phyloP scores from a whole-genome alignment of 257 asterid species.

The Capsicum pubescens region DNA sequence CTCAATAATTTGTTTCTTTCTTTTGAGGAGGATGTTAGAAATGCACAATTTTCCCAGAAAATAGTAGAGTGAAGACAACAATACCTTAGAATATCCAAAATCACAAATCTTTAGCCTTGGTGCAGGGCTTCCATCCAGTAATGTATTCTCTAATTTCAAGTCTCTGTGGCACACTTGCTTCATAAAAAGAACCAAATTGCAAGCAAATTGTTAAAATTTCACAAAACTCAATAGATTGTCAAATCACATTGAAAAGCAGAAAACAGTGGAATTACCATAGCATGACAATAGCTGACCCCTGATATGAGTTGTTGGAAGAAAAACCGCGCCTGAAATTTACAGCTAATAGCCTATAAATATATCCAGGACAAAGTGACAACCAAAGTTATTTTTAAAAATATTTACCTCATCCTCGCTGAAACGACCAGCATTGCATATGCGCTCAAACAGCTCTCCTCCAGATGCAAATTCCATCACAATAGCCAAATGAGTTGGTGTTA shows the following conservation, averaged over 20 bases:
- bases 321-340: conserved; percentile 74
- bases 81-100: conserved; percentile 98
- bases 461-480: conserved; percentile 99
- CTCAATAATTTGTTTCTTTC: not conserved
- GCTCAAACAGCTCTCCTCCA: conserved; percentile 95
- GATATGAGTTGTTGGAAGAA: conserved; percentile 99
- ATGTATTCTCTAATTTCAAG: conserved; percentile 90
- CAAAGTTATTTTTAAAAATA: not conserved
- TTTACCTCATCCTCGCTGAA: conserved; percentile 97
- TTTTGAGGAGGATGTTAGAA: not conserved
- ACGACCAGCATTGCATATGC: conserved; percentile 97
- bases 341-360: conserved; percentile 13
- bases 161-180: conserved; percentile 99
- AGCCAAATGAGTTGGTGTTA: conserved; percentile 96
- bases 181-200: conserved; percentile 31
- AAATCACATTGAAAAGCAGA: not conserved
- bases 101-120: conserved; percentile 96
- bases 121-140: conserved; percentile 93
- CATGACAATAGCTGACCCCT: conserved; percentile 97
- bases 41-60: not conserved
- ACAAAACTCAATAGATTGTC: not conserved
- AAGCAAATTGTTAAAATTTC: conserved; percentile 1
- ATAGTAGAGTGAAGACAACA: conserved; percentile 19
- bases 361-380: conserved; percentile 29
- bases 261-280: conserved; percentile 64